A percentile compares a stretch with the other conserved stretches of the same genome.
Evolutionary conservation across 495 filamentous ascomycete genomes (phyloP).

Genomic region (Aspergillus affinis): DNA sequence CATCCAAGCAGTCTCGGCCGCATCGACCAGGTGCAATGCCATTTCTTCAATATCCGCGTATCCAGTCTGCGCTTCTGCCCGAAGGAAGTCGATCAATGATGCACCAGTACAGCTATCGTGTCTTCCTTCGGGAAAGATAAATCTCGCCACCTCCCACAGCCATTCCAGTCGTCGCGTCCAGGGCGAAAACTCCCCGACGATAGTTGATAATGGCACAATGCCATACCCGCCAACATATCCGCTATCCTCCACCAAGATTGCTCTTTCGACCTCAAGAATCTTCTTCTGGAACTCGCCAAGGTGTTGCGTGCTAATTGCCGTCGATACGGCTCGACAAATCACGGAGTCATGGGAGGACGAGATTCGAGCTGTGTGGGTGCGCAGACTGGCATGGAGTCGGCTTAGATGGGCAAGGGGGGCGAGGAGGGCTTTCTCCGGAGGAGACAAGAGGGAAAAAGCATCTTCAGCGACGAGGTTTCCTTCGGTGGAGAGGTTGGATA

Average conservation of each 20-base stretch:
- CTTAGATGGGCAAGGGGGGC: conserved; percentile 71
- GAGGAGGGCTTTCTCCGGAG: conserved; percentile 80
- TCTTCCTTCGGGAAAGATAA: conserved; percentile 52
- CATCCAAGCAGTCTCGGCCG: conserved; percentile 89
- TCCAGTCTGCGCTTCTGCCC: conserved; percentile 77
- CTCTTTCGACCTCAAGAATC: conserved; percentile 79
- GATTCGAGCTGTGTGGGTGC: conserved; percentile 60
- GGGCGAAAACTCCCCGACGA: conserved; percentile 78
- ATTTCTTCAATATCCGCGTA: conserved; percentile 80
- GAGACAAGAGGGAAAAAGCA: conserved; percentile 59
- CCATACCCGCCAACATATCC: conserved; percentile 82
- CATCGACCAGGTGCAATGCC: conserved; percentile 63
- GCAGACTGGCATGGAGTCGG: conserved; percentile 69
- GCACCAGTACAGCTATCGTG: conserved; percentile 55
- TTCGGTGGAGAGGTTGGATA: conserved; percentile 56
- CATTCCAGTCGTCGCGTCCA: conserved; percentile 86
- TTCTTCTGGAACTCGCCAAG: conserved; percentile 77
- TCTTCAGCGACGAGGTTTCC: conserved; percentile 39
- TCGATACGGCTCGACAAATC: conserved; percentile 86
- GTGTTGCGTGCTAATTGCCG: conserved; percentile 69
- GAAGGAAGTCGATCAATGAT: conserved; percentile 71
- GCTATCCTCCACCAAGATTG: conserved; percentile 69
- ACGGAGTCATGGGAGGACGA: conserved; percentile 68
- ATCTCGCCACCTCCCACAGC: conserved; percentile 70
- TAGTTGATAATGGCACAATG: conserved; percentile 83